phyloP scores from a whole-genome alignment of 202 grass and related monocot species.

The Dendrocalamus latiflorus region DNA sequence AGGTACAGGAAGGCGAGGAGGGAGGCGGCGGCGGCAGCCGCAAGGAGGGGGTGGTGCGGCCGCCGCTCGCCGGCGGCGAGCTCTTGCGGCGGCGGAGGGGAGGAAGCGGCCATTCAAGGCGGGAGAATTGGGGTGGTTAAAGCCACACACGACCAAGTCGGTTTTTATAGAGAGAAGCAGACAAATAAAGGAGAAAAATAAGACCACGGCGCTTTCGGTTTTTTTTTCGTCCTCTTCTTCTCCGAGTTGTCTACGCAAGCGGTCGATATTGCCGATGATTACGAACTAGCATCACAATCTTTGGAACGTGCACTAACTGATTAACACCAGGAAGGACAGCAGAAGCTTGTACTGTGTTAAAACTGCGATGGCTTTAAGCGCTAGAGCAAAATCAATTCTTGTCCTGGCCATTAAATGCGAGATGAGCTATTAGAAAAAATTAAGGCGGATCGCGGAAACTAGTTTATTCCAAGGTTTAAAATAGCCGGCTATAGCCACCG shows the following conservation, averaged over 20 bases:
- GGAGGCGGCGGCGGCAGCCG: constrained; percentile 43
- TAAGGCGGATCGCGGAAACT: too few species aligned
- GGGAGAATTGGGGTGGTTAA: constrained; percentile 24
- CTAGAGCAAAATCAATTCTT: too few species aligned
- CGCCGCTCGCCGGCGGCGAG: neutral
- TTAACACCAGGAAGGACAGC: too few species aligned
- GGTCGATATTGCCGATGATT: neutral
- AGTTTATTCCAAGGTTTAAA: too few species aligned
- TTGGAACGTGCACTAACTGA: too few species aligned
- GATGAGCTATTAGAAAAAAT: too few species aligned
- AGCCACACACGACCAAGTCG: constrained; percentile 13
- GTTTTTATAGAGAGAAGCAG: constrained; percentile 25
- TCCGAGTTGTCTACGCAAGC: neutral
- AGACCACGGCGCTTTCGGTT: neutral
- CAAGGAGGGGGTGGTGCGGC: constrained; percentile 50
- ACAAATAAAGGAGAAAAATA: neutral
- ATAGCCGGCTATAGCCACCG: too few species aligned
- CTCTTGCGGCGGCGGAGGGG: neutral
- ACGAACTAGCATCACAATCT: neutral
- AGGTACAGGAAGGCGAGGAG: constrained; percentile 84
- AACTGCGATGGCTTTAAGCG: too few species aligned
- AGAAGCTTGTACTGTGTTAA: too few species aligned
- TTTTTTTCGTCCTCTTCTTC: neutral
- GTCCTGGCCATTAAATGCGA: too few species aligned
- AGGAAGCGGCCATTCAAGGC: constrained; percentile 45